Evolutionary conservation across 495 filamentous ascomycete species (phyloP).

Genomic region (Pseudevernia furfuracea): DNA sequence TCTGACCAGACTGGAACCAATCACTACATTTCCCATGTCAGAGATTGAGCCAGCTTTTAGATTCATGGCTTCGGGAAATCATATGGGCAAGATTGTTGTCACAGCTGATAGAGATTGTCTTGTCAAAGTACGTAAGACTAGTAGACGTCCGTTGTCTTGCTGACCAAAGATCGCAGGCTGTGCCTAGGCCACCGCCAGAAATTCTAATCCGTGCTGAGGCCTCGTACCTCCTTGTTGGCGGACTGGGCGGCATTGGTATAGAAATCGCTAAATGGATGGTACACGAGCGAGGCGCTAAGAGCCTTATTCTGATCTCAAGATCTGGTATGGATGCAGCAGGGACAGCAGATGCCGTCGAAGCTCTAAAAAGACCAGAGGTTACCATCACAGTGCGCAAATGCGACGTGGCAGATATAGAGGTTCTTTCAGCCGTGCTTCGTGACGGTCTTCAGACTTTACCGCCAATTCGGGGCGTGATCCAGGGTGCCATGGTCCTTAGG

Average conservation of each 20-base stretch:
- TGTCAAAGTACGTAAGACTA: slow-evolving; percentile 14
- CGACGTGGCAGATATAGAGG: slow-evolving; percentile 35
- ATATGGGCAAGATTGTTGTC: slow-evolving; percentile 21
- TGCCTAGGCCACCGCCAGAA: slow-evolving; percentile 9
- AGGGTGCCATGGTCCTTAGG: slow-evolving; percentile 34
- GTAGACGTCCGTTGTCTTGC: background rate
- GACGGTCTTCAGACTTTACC: slow-evolving; percentile 21
- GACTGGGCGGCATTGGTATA: slow-evolving; percentile 46
- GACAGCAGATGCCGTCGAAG: slow-evolving; percentile 15
- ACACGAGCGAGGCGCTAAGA: slow-evolving; percentile 41
- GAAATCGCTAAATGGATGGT: slow-evolving; percentile 52
- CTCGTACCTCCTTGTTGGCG: slow-evolving; percentile 34
- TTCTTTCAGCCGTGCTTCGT: slow-evolving; percentile 21
- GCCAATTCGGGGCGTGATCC: slow-evolving; percentile 34
- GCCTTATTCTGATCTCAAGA: slow-evolving; percentile 40
- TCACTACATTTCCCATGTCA: slow-evolving; percentile 14
- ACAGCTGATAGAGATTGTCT: slow-evolving; percentile 13
- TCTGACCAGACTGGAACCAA: slow-evolving; percentile 11
- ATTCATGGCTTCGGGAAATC: slow-evolving; percentile 19
- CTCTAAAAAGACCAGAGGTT: slow-evolving; percentile 21
- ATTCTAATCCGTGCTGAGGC: slow-evolving; percentile 19
- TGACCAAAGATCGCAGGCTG: background rate
- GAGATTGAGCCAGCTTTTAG: slow-evolving; percentile 49
- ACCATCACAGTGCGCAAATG: slow-evolving; percentile 33
- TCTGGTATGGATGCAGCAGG: slow-evolving; percentile 18